Base-by-base conservation (phyloP, 768 basidiomycete species). In the Boletus vermiculosoides region DNA sequence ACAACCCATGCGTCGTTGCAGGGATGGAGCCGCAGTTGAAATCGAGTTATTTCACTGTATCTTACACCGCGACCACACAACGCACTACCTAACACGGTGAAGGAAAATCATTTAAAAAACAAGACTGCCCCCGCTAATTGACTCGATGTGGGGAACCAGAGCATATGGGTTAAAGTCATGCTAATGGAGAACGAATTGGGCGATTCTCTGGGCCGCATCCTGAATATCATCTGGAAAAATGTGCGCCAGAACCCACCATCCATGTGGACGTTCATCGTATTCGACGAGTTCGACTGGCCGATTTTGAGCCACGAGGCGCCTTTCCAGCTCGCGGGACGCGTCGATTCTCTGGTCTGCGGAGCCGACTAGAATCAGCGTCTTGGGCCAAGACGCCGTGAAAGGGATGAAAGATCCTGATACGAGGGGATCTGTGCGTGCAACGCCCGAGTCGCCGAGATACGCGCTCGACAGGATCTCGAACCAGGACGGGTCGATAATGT, bases 191-290 rank as follows among this genome's bases (percentile, higher is more conserved):
- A 61, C 9, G 36, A 63, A 63, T 22, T 7, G 39, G 4, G 62
- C 45, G 4, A 66, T 44, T 22, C 59, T 69, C 45, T 56, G 40
- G 6, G 36, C 45, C 15, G 56, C 45, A 40, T 62, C 67, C 6
- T 45, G 52, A 5, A 63, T 16, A 5, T 57, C 44, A 23, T 53
- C 67, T n/a, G 39, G 25, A 30, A 69, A 69, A 1, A 64, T 16
- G 0, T 56, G 33, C 3, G 54, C 20, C 44, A 69, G 12, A 4
- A 33, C 3, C 67, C 68, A 69, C 60, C 64, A 69, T 1, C 12
- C 57, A 58, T 71, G 68, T 2, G 67, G 65, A n/a, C 59, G 56
- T 6, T 55, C 56, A 10, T 58, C 45, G 31, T 70, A 70, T 33
- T 67, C 70, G 18, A 71, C 50, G 28, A 69, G 55, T 18, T 69